phyloP scores from a whole-genome alignment of 2,329 filamentous ascomycete genomes.

The Exophiala aquamarina region DNA sequence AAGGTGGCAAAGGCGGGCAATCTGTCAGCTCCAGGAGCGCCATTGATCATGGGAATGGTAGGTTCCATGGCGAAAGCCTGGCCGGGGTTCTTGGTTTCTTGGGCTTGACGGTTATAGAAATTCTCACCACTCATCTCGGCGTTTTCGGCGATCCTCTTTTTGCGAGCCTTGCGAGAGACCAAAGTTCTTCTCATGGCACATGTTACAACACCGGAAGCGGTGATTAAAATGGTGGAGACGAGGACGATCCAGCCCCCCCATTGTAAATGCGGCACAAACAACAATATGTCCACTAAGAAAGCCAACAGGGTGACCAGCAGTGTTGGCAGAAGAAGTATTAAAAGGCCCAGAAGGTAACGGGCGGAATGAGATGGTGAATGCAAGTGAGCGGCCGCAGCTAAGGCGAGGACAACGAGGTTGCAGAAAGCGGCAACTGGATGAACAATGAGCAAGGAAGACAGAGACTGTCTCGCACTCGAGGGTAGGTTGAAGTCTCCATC shows the following conservation, averaged over 20 bases:
- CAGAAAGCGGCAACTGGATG: slow-evolving; percentile 88
- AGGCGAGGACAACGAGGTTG: slow-evolving; percentile 77
- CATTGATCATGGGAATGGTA: slow-evolving; percentile 59
- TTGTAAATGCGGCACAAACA: slow-evolving; percentile 90
- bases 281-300: slow-evolving; percentile 87
- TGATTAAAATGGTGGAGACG: slow-evolving; percentile 81
- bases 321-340: slow-evolving; percentile 83
- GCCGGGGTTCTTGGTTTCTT: slow-evolving; percentile 32
- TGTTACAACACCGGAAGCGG: slow-evolving; percentile 77
- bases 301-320: slow-evolving; percentile 80
- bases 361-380: slow-evolving; percentile 87
- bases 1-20: slow-evolving; percentile 50
- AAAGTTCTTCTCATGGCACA: slow-evolving; percentile 94
- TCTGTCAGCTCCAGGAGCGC: slow-evolving; percentile 53
- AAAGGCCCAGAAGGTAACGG: slow-evolving; percentile 77
- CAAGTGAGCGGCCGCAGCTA: slow-evolving; percentile 80
- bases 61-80: slow-evolving; percentile 54
- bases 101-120: slow-evolving; percentile 69
- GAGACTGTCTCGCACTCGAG: slow-evolving; percentile 63
- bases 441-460: slow-evolving; percentile 88
- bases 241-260: slow-evolving; percentile 96
- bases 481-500: slow-evolving; percentile 60
- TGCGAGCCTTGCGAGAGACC: slow-evolving; percentile 87
- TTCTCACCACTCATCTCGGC: slow-evolving; percentile 96
- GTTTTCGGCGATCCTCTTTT: slow-evolving; percentile 87